Percentiles rank a stretch among this genome's conserved stretches.
phyloP scores from a whole-genome alignment of 345 rosid species.

The Carallia pectinifolia region DNA sequence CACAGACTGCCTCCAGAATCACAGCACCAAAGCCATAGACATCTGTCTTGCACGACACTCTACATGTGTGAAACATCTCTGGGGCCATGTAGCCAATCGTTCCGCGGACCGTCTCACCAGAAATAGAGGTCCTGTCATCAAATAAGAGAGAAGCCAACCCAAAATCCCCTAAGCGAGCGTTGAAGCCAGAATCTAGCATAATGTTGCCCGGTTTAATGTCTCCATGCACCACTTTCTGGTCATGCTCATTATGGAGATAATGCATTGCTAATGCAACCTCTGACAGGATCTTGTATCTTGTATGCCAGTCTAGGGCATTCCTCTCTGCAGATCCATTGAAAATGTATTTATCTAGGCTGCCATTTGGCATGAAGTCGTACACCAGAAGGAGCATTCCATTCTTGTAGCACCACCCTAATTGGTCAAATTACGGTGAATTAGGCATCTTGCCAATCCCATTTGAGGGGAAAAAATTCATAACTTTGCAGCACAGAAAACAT shows the following conservation, averaged over 20 bases:
- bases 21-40: conserved; percentile 49
- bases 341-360: conserved; percentile 46
- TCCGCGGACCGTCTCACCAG: conserved; percentile 28
- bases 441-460: neutral
- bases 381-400: conserved; percentile 42
- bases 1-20: conserved; percentile 42
- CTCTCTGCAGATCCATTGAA: conserved; percentile 9
- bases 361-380: conserved; percentile 55
- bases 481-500: neutral
- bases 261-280: conserved; percentile 47
- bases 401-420: conserved; percentile 46
- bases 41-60: conserved; percentile 45
- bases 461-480: no score
- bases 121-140: conserved; percentile 35
- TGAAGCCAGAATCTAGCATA: conserved; percentile 38
- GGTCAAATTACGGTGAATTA: no score
- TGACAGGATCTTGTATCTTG: conserved; percentile 29
- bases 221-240: conserved; percentile 47
- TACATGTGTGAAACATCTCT: conserved; percentile 43
- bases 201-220: conserved; percentile 50
- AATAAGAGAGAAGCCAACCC: conserved; percentile 40
- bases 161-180: conserved; percentile 42
- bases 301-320: conserved; percentile 28
- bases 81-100: conserved; percentile 50
- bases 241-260: conserved; percentile 39